Conservation (phyloP, 2,329 filamentous ascomycete species). For the Penicillium polonicum region DNA sequence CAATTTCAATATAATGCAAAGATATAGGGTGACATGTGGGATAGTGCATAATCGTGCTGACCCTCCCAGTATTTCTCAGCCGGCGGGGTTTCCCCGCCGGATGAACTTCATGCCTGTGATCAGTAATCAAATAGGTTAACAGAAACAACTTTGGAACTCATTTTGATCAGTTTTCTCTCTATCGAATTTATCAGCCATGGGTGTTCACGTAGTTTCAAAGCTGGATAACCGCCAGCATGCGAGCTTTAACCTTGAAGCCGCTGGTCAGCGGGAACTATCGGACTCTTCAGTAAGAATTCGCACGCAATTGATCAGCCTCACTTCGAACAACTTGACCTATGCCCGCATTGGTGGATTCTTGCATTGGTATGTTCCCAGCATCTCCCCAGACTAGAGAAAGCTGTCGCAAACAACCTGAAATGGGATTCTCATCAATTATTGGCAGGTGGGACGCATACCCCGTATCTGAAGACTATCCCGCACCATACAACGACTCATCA, state of each 20-base stretch:
- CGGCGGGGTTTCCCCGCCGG: not conserved
- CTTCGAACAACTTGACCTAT: constrained; percentile 24
- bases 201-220: constrained; percentile 33
- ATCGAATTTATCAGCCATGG: constrained; percentile 4
- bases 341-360: constrained; percentile 11
- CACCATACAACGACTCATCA: constrained; percentile 34
- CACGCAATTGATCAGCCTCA: constrained; percentile 16
- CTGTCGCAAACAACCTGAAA: not conserved
- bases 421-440: not conserved
- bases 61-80: not conserved
- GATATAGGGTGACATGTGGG: not conserved
- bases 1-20: not conserved
- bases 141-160: not conserved
- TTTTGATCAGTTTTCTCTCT: not conserved
- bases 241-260: constrained; percentile 4
- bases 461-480: constrained; percentile 34
- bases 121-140: not conserved
- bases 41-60: not conserved
- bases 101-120: not conserved
- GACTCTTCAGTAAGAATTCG: constrained; percentile 17
- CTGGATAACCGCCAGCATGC: constrained; percentile 26
- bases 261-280: not conserved
- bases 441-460: constrained; percentile 49
- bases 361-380: constrained; percentile 12
- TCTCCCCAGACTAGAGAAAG: not conserved